Evolutionary conservation across 108 stramenopile genomes (phyloP).

Genomic region (Aurantiochytrium sp.): DNA sequence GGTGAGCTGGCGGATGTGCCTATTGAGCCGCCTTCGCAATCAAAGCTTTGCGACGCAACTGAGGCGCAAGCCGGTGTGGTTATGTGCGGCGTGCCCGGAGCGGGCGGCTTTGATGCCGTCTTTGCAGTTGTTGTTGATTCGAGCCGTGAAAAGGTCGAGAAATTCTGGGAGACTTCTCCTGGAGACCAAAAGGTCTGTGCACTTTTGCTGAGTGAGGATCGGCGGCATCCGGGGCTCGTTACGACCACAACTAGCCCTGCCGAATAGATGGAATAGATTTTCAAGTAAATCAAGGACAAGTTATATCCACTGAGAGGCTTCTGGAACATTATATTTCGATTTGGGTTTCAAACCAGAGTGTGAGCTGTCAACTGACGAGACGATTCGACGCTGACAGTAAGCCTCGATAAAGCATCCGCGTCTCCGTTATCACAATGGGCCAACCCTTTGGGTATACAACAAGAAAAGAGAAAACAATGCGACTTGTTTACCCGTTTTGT

Average conservation of each 20-base stretch:
- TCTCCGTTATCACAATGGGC: too few relatives aligned
- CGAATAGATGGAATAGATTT: too few relatives aligned
- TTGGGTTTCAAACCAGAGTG: too few relatives aligned
- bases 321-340: too few relatives aligned
- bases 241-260: not conserved
- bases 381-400: too few relatives aligned
- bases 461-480: too few relatives aligned
- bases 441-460: too few relatives aligned
- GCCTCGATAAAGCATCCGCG: too few relatives aligned
- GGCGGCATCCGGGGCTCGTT: not conserved
- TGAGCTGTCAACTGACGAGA: too few relatives aligned
- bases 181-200: not conserved
- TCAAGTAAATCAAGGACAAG: too few relatives aligned
- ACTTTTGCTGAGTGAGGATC: not conserved
- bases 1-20: slow-evolving; percentile 75
- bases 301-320: too few relatives aligned
- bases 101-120: slow-evolving; percentile 88
- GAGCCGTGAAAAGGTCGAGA: slow-evolving; percentile 4
- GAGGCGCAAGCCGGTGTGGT: slow-evolving; percentile 73
- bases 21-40: slow-evolving; percentile 78
- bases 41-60: slow-evolving; percentile 72
- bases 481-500: too few relatives aligned
- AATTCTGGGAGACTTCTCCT: slow-evolving; percentile 19
- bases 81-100: slow-evolving; percentile 81
- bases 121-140: slow-evolving; percentile 49